These are phyloP conservation scores for Uronychia setigera DNA, from an alignment of 73 alveolate species.

Conservation along the genomic window DNA sequence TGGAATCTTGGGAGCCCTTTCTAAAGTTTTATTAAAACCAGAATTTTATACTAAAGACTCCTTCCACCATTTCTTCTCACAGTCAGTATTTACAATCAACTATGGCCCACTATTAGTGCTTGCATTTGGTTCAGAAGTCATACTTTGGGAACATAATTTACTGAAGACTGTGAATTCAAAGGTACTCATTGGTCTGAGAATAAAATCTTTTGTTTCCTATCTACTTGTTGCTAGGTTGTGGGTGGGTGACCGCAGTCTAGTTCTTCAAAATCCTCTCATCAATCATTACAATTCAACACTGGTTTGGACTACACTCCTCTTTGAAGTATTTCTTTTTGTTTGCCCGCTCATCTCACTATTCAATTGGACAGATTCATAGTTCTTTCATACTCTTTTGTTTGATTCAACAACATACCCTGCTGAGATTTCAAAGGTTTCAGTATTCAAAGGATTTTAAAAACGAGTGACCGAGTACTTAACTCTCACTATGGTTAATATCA, in stretches of 20 bases:
- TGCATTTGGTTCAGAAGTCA: not conserved
- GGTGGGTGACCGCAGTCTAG: constrained; percentile 2
- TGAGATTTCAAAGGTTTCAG: not conserved
- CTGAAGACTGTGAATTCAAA: not conserved
- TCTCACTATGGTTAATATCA: not conserved
- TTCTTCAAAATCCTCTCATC: not conserved
- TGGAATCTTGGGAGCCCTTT: not conserved
- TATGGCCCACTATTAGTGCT: not conserved
- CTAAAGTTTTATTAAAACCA: not conserved
- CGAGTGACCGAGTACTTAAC: not conserved
- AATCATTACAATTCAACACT: not conserved
- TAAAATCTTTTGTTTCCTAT: not conserved
- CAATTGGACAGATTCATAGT: not conserved
- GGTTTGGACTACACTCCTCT: not conserved
- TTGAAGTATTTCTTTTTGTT: not conserved
- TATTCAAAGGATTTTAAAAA: not conserved
- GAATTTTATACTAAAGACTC: not conserved
- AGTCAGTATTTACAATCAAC: not conserved
- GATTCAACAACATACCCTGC: not conserved
- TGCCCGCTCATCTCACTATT: not conserved
- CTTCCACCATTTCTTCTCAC: not conserved
- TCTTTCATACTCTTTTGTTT: not conserved
- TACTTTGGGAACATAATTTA: not conserved
- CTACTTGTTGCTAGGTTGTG: not conserved
- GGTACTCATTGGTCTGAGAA: not conserved